Base-by-base conservation (phyloP, 192 early-diverging fungal species). In the Thamnidium elegans region DNA sequence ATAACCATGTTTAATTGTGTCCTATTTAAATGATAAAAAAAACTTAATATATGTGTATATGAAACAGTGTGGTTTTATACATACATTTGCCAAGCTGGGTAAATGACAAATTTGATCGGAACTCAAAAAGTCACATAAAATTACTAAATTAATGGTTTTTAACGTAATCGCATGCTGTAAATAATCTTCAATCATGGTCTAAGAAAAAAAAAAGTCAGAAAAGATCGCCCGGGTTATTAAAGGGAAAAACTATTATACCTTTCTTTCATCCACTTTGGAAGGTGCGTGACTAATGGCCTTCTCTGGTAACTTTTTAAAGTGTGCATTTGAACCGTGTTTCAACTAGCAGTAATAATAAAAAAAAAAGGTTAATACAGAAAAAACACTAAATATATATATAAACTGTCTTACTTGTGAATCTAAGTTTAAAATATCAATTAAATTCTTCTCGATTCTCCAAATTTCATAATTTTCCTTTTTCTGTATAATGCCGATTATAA, bases 381-480 rank as follows among this genome's bases (percentile, higher is more conserved):
- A 39, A 39, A 10, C 36, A 3, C 15, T 1, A 13, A 48, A 3
- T 48, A 19, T 5, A 10, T 15, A 48, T 17, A 48, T n/a, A 17
- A 15, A 5, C 21, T 20, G 8, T 31, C 65, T 73, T 69, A 91
- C 88, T 79, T 87, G 87, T 26, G 69, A 75, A 74, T 96, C 92
- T 32, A 96, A 73, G n/a, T 77, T 66, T 23, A 90, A 63, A 77
- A 96, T 90, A 71, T 96, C 92, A 1, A 84, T 82, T 68, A 93
- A 94, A 42, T 81, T 78, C 73, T 96, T 96, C 68, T 92, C 90
- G 46, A 94, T 81, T 13, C 85, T 86, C 92, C 94, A 94, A 51
- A 91, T 65, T 30, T 84, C 82, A 14, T 79, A 58, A 34, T n/a
- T 23, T 30, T 4, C 7, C 5, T 54, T 19, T 51, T 42, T 50